Conservation (phyloP, 768 basidiomycete species). For the Serpula lacrymans region DNA sequence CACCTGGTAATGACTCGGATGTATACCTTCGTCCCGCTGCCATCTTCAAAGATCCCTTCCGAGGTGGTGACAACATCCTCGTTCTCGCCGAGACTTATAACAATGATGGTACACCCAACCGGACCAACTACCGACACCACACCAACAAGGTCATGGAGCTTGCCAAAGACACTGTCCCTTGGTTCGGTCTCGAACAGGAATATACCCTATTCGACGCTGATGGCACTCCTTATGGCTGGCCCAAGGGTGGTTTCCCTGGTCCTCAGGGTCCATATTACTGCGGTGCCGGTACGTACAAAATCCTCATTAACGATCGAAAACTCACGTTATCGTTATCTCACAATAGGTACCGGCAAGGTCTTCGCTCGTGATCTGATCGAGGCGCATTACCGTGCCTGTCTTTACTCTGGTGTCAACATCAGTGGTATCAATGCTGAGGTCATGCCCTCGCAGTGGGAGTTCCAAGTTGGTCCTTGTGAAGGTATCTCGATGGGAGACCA, state of each 20-base stretch:
- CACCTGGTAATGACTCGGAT: conserved; percentile 93
- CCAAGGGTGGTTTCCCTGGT: conserved; percentile 98
- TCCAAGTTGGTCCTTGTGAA: conserved; percentile 98
- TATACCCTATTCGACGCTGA: conserved; percentile 97
- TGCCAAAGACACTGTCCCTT: conserved; percentile 75
- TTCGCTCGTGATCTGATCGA: conserved; percentile 98
- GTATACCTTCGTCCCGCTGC: conserved; percentile 96
- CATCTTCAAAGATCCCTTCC: conserved; percentile 99
- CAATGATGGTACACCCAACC: conserved; percentile 97
- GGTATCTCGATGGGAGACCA: conserved; percentile 99
- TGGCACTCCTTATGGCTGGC: conserved; percentile 91
- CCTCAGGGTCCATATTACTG: conserved; percentile 99
- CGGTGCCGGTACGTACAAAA: conserved; percentile 75
- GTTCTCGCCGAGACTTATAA: conserved; percentile 98
- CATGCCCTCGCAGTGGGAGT: conserved; percentile 99
- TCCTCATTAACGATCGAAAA: neutral
- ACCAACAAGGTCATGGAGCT: conserved; percentile 95
- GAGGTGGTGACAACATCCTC: conserved; percentile 95
- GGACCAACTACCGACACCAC: conserved; percentile 92
- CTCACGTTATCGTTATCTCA: conserved; percentile 16
- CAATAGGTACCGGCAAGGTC: conserved; percentile 88
- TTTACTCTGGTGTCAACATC: conserved; percentile 95
- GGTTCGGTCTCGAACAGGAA: conserved; percentile 99
- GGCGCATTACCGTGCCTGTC: conserved; percentile 97
- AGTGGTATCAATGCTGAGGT: conserved; percentile 99